phyloP scores from a whole-genome alignment of 495 filamentous ascomycete genomes.

The Ascodesmis nigricans region DNA sequence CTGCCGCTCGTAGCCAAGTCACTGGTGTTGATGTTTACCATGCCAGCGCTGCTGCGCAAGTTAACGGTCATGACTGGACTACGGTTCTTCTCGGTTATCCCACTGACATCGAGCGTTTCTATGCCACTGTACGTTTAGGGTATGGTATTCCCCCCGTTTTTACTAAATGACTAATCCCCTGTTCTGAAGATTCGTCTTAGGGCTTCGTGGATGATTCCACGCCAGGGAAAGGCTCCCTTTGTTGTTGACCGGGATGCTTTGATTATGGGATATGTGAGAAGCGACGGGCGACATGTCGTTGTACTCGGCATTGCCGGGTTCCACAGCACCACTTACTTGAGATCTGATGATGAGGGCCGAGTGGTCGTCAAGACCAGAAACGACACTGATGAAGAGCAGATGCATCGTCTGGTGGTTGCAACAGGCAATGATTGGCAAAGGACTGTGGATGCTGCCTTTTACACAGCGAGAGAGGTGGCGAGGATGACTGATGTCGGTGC shows the following conservation, averaged over 20 bases:
- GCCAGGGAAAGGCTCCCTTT: conserved; percentile 51
- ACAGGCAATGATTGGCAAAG: conserved; percentile 54
- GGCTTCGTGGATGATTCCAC: conserved; percentile 67
- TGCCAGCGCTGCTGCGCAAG: conserved; percentile 9
- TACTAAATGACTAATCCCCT: conserved; percentile 1
- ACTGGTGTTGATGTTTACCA: conserved; percentile 13
- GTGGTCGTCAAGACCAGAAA: conserved; percentile 49
- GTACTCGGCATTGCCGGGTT: conserved; percentile 60
- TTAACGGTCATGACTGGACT: conserved; percentile 6
- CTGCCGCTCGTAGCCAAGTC: conserved; percentile 7
- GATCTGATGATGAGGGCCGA: conserved; percentile 40
- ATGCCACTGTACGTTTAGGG: conserved; percentile 10
- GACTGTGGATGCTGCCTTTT: conserved; percentile 61
- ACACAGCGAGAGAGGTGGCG: conserved; percentile 56
- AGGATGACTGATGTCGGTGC: conserved; percentile 16
- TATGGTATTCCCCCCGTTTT: neutral
- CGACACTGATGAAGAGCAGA: conserved; percentile 33
- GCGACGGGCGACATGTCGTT: conserved; percentile 57
- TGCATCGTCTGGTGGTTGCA: conserved; percentile 45
- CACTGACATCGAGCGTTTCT: conserved; percentile 11
- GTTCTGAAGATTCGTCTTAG: conserved; percentile 31
- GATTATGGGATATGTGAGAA: conserved; percentile 56
- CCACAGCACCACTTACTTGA: conserved; percentile 48
- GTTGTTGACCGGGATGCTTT: conserved; percentile 53
- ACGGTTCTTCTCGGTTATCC: conserved; percentile 7